Percentiles rank a stretch among this genome's conserved stretches.
phyloP scores from a whole-genome alignment of 495 filamentous ascomycete species.

The Trichocladium uniseriatum region DNA sequence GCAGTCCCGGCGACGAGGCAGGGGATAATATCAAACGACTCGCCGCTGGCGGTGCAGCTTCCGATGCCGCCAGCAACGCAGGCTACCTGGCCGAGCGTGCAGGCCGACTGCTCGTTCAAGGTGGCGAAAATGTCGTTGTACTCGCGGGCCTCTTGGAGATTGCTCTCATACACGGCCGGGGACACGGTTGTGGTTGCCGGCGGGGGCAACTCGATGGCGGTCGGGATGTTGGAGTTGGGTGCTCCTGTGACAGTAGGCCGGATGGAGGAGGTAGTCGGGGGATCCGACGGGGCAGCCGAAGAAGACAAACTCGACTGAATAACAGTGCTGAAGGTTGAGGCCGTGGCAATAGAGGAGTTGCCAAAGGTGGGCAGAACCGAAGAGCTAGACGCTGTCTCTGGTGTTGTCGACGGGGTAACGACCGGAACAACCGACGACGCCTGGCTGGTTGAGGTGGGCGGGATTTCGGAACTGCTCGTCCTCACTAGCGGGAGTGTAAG shows the following conservation, averaged over 20 bases:
- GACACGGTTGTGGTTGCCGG: slow-evolving; percentile 28
- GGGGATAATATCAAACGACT: slow-evolving; percentile 23
- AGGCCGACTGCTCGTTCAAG: slow-evolving; percentile 31
- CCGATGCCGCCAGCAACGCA: slow-evolving; percentile 32
- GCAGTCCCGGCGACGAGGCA: slow-evolving; percentile 21
- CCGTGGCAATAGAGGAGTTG: too few species aligned
- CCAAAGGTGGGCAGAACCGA: too few species aligned
- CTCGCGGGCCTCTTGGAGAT: slow-evolving; percentile 28
- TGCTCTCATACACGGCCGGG: slow-evolving; percentile 25
- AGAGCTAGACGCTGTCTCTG: too few species aligned
- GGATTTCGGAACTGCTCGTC: background rate
- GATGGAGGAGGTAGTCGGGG: background rate
- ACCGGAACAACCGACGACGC: background rate
- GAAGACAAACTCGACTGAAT: too few species aligned
- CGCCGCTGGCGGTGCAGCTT: slow-evolving; percentile 21
- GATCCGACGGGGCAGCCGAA: background rate
- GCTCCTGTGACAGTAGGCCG: slow-evolving; percentile 16
- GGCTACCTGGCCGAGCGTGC: slow-evolving; percentile 29
- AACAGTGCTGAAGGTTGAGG: too few species aligned
- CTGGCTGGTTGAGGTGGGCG: background rate
- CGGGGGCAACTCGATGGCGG: slow-evolving; percentile 27
- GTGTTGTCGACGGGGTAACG: background rate
- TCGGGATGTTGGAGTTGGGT: slow-evolving; percentile 28
- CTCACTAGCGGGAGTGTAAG: background rate
- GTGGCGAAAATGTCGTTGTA: slow-evolving; percentile 32